Percentiles rank a stretch among this genome's conserved stretches.
These are phyloP conservation scores for Saccharomyces mikatae DNA, from an alignment of 805 yeast genomes.

Conservation along the genomic window DNA sequence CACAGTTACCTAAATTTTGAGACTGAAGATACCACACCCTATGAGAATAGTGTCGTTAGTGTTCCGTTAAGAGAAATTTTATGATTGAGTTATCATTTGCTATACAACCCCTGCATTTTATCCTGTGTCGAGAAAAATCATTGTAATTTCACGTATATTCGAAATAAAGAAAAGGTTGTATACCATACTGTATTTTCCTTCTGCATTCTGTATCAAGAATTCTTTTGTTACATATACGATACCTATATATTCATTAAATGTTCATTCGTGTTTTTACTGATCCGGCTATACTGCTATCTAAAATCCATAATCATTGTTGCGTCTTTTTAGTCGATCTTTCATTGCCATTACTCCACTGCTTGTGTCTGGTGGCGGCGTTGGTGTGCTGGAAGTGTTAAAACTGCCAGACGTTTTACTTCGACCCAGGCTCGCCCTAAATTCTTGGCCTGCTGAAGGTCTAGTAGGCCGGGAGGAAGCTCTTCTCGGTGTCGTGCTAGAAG, in stretches of 20 bases:
- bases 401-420: background rate
- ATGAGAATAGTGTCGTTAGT: background rate
- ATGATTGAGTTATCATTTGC: background rate
- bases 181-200: background rate
- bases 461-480: background rate
- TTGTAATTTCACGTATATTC: background rate
- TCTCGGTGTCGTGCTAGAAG: background rate
- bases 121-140: background rate
- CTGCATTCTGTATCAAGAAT: background rate
- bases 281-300: background rate
- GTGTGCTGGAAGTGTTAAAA: background rate
- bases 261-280: background rate
- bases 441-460: background rate
- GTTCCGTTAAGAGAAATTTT: slow-evolving; percentile 18
- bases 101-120: background rate
- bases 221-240: background rate
- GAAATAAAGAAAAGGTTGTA: background rate
- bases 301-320: background rate
- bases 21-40: background rate
- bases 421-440: background rate
- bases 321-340: background rate
- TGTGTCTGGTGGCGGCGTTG: background rate
- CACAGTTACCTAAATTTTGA: slow-evolving; percentile 51
- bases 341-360: background rate
- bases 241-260: background rate